phyloP scores from a whole-genome alignment of 208 protist species.

The Acanthamoeba rhysodes region DNA sequence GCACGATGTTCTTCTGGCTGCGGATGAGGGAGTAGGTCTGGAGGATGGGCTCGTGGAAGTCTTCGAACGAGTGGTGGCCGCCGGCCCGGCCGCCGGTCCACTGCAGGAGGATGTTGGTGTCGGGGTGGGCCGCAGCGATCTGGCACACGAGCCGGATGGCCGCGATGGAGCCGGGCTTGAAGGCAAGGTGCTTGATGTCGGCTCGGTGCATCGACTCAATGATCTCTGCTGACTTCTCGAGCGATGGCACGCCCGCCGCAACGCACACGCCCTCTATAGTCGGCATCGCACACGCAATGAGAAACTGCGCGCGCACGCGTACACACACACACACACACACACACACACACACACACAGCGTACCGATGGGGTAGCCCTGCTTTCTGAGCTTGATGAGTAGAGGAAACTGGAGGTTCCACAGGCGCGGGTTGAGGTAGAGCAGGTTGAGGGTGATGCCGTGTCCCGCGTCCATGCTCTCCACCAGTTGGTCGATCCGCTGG shows the following conservation, averaged over 20 bases:
- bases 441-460: conserved; percentile 89
- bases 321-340: neutral
- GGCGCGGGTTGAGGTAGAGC: conserved; percentile 90
- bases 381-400: conserved; percentile 81
- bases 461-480: conserved; percentile 48
- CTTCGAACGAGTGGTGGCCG: conserved; percentile 91
- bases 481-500: conserved; percentile 55
- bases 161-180: conserved; percentile 89
- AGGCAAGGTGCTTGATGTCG: conserved; percentile 87
- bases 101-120: conserved; percentile 88
- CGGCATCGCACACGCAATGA: neutral
- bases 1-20: conserved; percentile 87
- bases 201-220: conserved; percentile 74
- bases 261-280: conserved; percentile 85
- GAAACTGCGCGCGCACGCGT: neutral
- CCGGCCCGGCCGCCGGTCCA: conserved; percentile 91
- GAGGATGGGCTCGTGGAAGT: conserved; percentile 90
- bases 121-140: conserved; percentile 86
- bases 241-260: conserved; percentile 88
- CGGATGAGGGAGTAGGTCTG: conserved; percentile 90
- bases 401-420: conserved; percentile 91
- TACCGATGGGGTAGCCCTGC: conserved; percentile 87
- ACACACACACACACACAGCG: neutral
- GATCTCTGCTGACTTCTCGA: conserved; percentile 88
- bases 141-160: conserved; percentile 86